Evolutionary conservation across 2,329 filamentous ascomycete species (phyloP).

Genomic region (Pezicula carpinea): DNA sequence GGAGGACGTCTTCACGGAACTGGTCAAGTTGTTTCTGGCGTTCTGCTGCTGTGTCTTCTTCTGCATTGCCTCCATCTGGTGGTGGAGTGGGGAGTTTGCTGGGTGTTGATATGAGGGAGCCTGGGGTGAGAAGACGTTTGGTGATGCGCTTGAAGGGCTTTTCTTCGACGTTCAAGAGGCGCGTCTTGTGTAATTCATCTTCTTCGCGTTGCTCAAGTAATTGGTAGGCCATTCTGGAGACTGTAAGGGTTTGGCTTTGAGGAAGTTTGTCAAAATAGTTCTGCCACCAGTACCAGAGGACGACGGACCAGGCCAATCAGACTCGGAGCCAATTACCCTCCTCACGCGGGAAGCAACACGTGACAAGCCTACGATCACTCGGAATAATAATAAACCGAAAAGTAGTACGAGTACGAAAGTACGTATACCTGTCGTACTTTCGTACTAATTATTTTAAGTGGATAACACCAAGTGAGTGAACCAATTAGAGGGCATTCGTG

Average conservation of each 20-base stretch:
- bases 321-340: too few relatives aligned
- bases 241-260: background rate
- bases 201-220: slow-evolving; percentile 72
- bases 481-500: too few relatives aligned
- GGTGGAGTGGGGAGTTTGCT: slow-evolving; percentile 61
- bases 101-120: slow-evolving; percentile 54
- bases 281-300: too few relatives aligned
- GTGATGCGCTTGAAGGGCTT: slow-evolving; percentile 87
- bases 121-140: slow-evolving; percentile 69
- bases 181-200: slow-evolving; percentile 80
- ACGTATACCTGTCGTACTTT: too few relatives aligned
- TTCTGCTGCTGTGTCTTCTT: slow-evolving; percentile 40
- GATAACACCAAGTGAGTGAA: too few relatives aligned
- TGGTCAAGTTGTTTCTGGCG: slow-evolving; percentile 49
- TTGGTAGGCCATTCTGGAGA: slow-evolving; percentile 47
- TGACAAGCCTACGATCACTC: too few relatives aligned
- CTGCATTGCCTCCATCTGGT: slow-evolving; percentile 46
- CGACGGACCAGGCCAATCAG: too few relatives aligned
- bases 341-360: too few relatives aligned
- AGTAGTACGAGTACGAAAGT: too few relatives aligned
- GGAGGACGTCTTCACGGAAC: slow-evolving; percentile 76
- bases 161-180: slow-evolving; percentile 86
- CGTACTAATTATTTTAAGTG: too few relatives aligned
- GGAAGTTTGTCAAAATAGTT: background rate
- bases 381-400: too few relatives aligned